Percentiles rank a stretch among this genome's conserved stretches.
These are phyloP conservation scores for Hyphodiscus hymeniophilus DNA, from an alignment of 495 filamentous ascomycete species.

Conservation along the genomic window DNA sequence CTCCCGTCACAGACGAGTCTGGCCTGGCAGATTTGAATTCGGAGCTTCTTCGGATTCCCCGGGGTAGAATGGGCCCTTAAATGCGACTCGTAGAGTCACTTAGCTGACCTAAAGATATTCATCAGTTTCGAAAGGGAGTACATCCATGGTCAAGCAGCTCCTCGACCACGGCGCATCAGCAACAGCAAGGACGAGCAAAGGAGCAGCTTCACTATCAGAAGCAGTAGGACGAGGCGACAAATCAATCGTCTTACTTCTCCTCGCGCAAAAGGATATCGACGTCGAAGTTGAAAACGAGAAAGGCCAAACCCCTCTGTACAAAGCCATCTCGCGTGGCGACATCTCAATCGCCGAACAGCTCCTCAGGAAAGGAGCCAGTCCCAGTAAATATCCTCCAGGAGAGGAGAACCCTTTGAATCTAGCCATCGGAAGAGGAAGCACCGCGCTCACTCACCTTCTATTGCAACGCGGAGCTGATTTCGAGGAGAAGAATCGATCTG, in stretches of 20 bases:
- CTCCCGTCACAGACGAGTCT: no score
- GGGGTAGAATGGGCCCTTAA: no score
- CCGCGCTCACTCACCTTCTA: background rate
- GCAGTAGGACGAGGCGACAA: slow-evolving; percentile 1
- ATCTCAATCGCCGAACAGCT: background rate
- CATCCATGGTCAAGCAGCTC: background rate
- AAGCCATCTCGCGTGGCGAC: background rate
- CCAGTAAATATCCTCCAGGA: background rate
- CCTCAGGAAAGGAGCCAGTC: background rate
- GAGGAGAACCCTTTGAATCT: slow-evolving; percentile 1
- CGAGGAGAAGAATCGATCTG: slow-evolving; percentile 1
- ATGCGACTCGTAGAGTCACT: no score
- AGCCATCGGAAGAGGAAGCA: background rate
- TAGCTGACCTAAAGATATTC: no score
- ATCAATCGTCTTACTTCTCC: background rate
- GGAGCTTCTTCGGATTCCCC: no score
- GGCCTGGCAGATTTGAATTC: no score
- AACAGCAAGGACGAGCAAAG: background rate
- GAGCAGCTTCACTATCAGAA: background rate
- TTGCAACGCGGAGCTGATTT: slow-evolving; percentile 2
- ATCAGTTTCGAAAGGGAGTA: background rate
- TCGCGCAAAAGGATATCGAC: slow-evolving; percentile 7
- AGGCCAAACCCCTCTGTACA: slow-evolving; percentile 2
- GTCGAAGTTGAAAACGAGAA: slow-evolving; percentile 3
- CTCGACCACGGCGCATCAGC: slow-evolving; percentile 2